phyloP scores from a whole-genome alignment of 768 basidiomycete species.

The Phylloporus scabripes region DNA sequence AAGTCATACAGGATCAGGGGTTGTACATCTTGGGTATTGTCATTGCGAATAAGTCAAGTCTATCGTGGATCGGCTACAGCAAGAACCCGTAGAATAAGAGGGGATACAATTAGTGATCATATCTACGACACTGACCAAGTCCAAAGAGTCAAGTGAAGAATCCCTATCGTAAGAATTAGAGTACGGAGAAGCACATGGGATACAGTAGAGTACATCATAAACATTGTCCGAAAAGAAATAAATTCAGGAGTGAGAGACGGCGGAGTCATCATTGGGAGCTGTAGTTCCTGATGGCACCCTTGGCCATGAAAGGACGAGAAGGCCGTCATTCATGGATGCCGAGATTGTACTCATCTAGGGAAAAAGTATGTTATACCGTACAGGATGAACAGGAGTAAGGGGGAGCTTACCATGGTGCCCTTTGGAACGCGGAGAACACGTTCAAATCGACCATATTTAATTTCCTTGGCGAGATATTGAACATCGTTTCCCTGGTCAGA shows the following conservation, averaged over 20 bases:
- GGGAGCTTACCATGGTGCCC: conserved; percentile 31
- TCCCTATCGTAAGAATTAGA: conserved; percentile 11
- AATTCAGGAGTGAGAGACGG: not conserved
- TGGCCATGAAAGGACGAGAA: conserved; percentile 38
- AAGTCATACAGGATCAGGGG: conserved; percentile 16
- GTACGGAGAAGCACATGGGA: not conserved
- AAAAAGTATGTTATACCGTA: not conserved
- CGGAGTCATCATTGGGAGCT: conserved; percentile 6
- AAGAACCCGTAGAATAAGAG: not conserved
- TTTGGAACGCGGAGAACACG: conserved; percentile 34
- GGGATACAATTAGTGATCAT: not conserved
- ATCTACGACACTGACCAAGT: not conserved
- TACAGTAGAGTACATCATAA: conserved; percentile 2
- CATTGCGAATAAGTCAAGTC: not conserved
- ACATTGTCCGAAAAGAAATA: not conserved
- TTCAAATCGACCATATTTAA: conserved; percentile 37
- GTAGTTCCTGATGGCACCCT: conserved; percentile 18
- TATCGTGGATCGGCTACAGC: not conserved
- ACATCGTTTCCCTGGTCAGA: conserved; percentile 14
- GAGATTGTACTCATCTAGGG: conserved; percentile 33
- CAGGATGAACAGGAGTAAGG: conserved; percentile 1
- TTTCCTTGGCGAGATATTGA: conserved; percentile 32
- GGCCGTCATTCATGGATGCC: conserved; percentile 36
- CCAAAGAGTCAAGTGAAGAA: not conserved
- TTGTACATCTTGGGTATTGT: not conserved